Evolutionary conservation across 2,329 filamentous ascomycete genomes (phyloP).

Genomic region (Calonectria pteridis): DNA sequence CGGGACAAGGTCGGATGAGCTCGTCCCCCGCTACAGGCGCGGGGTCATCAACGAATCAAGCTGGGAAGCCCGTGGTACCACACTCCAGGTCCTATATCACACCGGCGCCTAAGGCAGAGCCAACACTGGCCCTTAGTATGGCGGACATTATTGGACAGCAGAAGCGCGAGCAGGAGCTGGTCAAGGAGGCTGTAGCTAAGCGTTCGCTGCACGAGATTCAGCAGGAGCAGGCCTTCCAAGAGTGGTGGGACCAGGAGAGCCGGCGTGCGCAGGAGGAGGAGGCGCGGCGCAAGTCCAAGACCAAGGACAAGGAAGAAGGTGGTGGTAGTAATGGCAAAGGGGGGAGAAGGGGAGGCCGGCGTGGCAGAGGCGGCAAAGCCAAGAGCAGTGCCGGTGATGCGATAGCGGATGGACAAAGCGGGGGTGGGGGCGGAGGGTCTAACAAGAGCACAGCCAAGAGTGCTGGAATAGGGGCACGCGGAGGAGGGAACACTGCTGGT

Average conservation of each 20-base stretch:
- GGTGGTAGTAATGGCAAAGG: slow-evolving; percentile 46
- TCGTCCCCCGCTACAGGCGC: slow-evolving; percentile 47
- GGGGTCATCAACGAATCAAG: slow-evolving; percentile 45
- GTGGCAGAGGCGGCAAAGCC: slow-evolving; percentile 48
- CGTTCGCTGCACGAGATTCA: slow-evolving; percentile 94
- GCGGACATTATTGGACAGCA: slow-evolving; percentile 92
- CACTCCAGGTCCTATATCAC: slow-evolving; percentile 73
- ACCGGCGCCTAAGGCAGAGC: slow-evolving; percentile 71
- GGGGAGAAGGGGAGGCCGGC: slow-evolving; percentile 44
- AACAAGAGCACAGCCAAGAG: slow-evolving; percentile 24
- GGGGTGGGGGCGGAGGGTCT: slow-evolving; percentile 25
- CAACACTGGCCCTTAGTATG: slow-evolving; percentile 78
- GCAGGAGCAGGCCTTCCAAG: slow-evolving; percentile 94
- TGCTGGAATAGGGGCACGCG: slow-evolving; percentile 33
- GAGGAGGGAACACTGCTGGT: slow-evolving; percentile 28
- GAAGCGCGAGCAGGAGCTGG: slow-evolving; percentile 83
- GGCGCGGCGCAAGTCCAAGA: slow-evolving; percentile 54
- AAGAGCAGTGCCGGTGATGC: slow-evolving; percentile 38
- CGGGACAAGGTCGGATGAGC: slow-evolving; percentile 64
- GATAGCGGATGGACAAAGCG: slow-evolving; percentile 34
- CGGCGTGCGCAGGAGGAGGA: slow-evolving; percentile 76
- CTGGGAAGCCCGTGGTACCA: slow-evolving; percentile 61
- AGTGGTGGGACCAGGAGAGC: slow-evolving; percentile 95
- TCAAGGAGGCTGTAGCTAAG: slow-evolving; percentile 88
- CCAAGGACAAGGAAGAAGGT: slow-evolving; percentile 56